A percentile compares a stretch with the other conserved stretches of the same genome.
Conservation (phyloP, 1,139 yeast species). For the Pichia sp. region DNA sequence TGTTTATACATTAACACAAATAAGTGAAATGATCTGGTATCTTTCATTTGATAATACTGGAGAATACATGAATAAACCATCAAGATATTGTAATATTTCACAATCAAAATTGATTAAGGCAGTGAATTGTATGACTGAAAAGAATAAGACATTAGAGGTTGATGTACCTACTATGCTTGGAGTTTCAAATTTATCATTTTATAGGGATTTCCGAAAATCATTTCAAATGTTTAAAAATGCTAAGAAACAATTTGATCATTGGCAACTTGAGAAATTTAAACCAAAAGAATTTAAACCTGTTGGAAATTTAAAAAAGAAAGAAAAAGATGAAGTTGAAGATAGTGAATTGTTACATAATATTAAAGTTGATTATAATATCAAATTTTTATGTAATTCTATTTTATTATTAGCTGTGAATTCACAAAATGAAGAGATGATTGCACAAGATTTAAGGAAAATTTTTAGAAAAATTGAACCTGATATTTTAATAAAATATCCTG, state of each 20-base stretch:
- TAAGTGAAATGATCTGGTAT: conserved; percentile 28
- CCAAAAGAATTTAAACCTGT: conserved; percentile 28
- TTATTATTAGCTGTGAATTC: conserved; percentile 19
- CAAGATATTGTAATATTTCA: conserved; percentile 19
- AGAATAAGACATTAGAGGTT: conserved; percentile 15
- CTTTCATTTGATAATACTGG: conserved; percentile 27
- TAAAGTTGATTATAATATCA: conserved; percentile 25
- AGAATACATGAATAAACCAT: conserved; percentile 20
- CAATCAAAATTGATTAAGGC: conserved; percentile 23
- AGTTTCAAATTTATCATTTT: conserved; percentile 24
- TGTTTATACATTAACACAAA: conserved; percentile 18
- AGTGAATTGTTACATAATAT: conserved; percentile 7
- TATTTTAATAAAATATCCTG: conserved; percentile 23
- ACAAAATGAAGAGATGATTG: conserved; percentile 11
- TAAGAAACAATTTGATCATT: conserved; percentile 26
- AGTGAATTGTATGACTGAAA: conserved; percentile 18
- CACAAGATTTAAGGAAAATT: conserved; percentile 17
- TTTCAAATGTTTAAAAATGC: conserved; percentile 26
- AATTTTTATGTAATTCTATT: conserved; percentile 26
- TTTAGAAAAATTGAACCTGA: conserved; percentile 18
- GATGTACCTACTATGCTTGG: conserved; percentile 26
- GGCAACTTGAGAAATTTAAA: conserved; percentile 29
- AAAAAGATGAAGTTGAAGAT: conserved; percentile 1
- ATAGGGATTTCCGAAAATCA: conserved; percentile 21
- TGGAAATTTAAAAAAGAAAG: not conserved